Conservation (phyloP, 768 basidiomycete genomes). For the Kwoniella pini region DNA sequence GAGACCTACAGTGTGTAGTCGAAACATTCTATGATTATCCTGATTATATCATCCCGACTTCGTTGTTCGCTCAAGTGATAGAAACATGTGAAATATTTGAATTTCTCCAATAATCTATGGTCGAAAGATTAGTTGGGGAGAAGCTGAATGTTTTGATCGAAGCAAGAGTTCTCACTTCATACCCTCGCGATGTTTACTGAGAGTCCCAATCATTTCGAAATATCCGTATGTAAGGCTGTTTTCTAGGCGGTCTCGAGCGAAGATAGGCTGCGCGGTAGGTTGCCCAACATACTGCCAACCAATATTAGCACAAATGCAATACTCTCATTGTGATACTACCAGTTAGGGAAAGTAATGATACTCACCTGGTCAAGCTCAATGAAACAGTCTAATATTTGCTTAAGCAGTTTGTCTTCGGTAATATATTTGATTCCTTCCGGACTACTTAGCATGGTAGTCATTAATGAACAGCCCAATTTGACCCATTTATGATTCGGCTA, state of each 20-base stretch:
- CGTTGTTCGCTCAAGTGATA: slow-evolving; percentile 90
- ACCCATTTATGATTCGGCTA: slow-evolving; percentile 85
- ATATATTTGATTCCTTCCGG: slow-evolving; percentile 83
- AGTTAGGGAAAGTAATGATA: background rate
- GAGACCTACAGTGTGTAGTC: slow-evolving; percentile 80
- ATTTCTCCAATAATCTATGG: slow-evolving; percentile 78
- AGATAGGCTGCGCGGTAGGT: slow-evolving; percentile 53
- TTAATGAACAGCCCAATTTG: slow-evolving; percentile 73
- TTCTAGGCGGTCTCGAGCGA: slow-evolving; percentile 78
- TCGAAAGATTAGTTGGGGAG: background rate
- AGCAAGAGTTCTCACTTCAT: slow-evolving; percentile 66
- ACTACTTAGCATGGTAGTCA: slow-evolving; percentile 79
- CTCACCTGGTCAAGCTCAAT: slow-evolving; percentile 88
- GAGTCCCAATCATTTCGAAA: slow-evolving; percentile 88
- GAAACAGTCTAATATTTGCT: slow-evolving; percentile 81
- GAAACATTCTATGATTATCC: slow-evolving; percentile 82
- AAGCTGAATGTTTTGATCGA: background rate
- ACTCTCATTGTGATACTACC: background rate
- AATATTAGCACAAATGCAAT: too few species aligned
- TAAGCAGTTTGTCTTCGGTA: slow-evolving; percentile 78
- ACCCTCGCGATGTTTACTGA: slow-evolving; percentile 86
- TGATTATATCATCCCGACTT: slow-evolving; percentile 87
- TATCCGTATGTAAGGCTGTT: slow-evolving; percentile 87
- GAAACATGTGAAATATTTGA: slow-evolving; percentile 90
- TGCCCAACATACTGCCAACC: slow-evolving; percentile 31